Evolutionary conservation across 345 rosid species (phyloP), one percentile per base, ranked within the genome.

Genomic region (Populus tremula): DNA sequence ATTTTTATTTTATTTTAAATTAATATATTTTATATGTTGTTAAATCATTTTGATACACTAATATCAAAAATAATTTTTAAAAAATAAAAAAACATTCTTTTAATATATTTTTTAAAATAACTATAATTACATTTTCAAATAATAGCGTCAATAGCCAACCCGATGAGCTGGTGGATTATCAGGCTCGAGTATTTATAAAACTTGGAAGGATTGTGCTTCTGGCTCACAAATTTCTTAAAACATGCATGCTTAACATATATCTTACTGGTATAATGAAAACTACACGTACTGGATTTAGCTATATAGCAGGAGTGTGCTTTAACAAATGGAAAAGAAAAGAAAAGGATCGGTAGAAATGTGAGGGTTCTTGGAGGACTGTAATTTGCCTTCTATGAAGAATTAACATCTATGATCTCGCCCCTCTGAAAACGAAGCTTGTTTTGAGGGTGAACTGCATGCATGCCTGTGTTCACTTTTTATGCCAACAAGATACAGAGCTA

Each of bases 81-180:
- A 27, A 27, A 1, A 27, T 27, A 27, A 27, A 27, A 27, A 27
- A 27, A 27, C 1, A 27, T 27, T 27, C 0, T 27, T 27, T 27
- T 27, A 27, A 27, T 27, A 27, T 1, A 27, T 1, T 27, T 27
- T 27, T 27, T 1, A 27, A 27, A 27, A 27, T 1, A 27, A 27
- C 25, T 1, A 25, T 25, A 25, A 25, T 25, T 25, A 25, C 1
- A 25, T 1, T 25, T 1, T 25, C 25, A 25, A 33, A 6, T 23
- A 18, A 9, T n/a, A 9, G 4, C 36, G 31, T 31, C 45, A 33
- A 50, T 47, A 3, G 64, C 64, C 47, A 23, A 54, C 54, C 25
- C 56, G 66, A 33, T 72, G 75, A 71, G 74, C 47, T 50, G 74
- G 74, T 36, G 2, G 25, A 4, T 71, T 47, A 18, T 17, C 36